Base-by-base conservation (phyloP, 805 yeast genomes). In the Myxozyma melibiosi region DNA sequence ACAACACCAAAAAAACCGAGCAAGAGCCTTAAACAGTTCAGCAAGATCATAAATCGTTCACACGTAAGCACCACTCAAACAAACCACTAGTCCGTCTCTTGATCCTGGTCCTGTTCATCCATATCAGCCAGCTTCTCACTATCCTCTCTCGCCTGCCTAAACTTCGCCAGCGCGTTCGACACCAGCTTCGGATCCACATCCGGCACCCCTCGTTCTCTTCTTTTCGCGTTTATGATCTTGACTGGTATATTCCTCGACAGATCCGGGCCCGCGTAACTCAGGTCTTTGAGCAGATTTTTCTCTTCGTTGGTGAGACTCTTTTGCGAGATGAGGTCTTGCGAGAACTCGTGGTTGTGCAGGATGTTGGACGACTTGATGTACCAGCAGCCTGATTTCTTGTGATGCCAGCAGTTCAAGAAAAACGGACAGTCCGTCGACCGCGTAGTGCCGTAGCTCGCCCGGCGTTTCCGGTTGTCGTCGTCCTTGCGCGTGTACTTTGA, bases 181-280 rank as follows among this genome's bases (percentile, higher is more conserved):
- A 58, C 62, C 8, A 58, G 42, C 22, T 58, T 58, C 4, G 62
- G 62, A 25, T 58, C 62, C 11, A 58, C 62, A n/a, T 54, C 61
- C 14, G 62, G 62, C 4, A 58, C 30, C 8, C 62, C 62, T 4
- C 48, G 40, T 28, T 58, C 62, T 4, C 44, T 30, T 13, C 62
- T 22, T 41, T 58, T 58, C 18, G 62, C 60, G 25, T 58, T 55
- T 24, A 58, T 58, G 16, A 58, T 56, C 37, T 39, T 51, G 16
- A 58, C 62, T 4, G 62, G 55, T 6, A 58, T 58, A 41, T 31
- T 43, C 24, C 62, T 44, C 13, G 62, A 42, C 16, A 58, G 38
- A 41, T 56, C 52, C 18, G 61, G 22, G 8, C 62, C 62, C 3
- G 57, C 62, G 35, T 58, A 58, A 34, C 61, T 55, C 47, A 58